phyloP scores from a whole-genome alignment of 257 asterid genomes.

The Eustoma russellianum region DNA sequence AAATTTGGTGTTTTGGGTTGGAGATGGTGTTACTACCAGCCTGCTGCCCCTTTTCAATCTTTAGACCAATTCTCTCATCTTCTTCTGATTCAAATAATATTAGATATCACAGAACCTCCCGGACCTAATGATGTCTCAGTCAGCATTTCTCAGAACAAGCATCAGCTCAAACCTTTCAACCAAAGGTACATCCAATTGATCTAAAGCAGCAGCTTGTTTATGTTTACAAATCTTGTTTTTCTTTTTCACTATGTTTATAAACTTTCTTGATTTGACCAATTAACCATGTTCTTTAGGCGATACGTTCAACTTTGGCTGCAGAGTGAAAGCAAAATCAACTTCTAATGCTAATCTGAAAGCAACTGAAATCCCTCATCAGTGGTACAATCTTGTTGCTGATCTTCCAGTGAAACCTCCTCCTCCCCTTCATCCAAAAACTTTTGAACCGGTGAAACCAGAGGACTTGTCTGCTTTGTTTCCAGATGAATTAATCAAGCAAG shows the following conservation, averaged over 20 bases:
- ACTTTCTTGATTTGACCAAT: background rate
- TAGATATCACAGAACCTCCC: too few relatives aligned
- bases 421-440: conserved; percentile 61
- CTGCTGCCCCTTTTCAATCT: too few relatives aligned
- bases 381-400: conserved; percentile 81
- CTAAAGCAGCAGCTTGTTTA: too few relatives aligned
- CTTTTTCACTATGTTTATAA: background rate
- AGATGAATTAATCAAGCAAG: conserved; percentile 73
- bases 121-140: too few relatives aligned
- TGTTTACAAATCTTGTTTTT: background rate
- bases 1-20: too few relatives aligned
- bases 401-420: conserved; percentile 89
- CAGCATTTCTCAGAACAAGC: too few relatives aligned
- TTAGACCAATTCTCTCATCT: too few relatives aligned
- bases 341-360: conserved; percentile 16
- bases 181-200: too few relatives aligned
- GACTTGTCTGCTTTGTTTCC: conserved; percentile 75
- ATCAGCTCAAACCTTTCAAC: too few relatives aligned
- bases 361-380: conserved; percentile 51
- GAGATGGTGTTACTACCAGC: too few relatives aligned
- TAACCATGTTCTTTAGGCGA: conserved; percentile 8
- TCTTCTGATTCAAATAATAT: too few relatives aligned
- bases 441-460: conserved; percentile 60
- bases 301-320: too few relatives aligned
- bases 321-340: conserved; percentile 17